Percentiles rank a stretch among this genome's conserved stretches.
These are phyloP conservation scores for Royoungia palumana DNA, from an alignment of 768 basidiomycete genomes.

Conservation along the genomic window DNA sequence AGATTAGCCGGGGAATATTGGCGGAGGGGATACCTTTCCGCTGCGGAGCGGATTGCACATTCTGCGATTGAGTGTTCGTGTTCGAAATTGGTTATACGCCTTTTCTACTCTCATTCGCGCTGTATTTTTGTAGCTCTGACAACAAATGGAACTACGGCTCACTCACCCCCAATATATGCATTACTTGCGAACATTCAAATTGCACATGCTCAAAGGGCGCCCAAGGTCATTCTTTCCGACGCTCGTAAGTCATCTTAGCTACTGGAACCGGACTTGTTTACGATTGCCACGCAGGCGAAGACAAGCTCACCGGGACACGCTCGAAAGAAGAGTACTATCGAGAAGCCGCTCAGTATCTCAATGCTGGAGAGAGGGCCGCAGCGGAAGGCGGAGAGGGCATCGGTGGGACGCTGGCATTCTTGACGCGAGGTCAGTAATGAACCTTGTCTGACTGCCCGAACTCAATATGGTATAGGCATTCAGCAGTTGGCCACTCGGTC, in stretches of 20 bases:
- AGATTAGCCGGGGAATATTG: conserved; percentile 87
- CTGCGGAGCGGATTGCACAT: conserved; percentile 72
- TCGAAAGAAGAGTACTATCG: conserved; percentile 66
- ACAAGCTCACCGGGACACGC: conserved; percentile 54
- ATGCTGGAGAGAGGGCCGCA: conserved; percentile 52
- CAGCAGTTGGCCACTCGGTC: conserved; percentile 76
- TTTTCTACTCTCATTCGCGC: conserved; percentile 1
- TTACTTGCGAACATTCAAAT: conserved; percentile 85
- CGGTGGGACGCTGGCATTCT: conserved; percentile 53
- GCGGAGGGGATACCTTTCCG: conserved; percentile 68
- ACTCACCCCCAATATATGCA: conserved; percentile 71
- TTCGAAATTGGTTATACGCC: not conserved
- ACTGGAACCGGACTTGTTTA: not conserved
- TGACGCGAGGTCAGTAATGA: conserved; percentile 58
- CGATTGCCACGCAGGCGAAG: conserved; percentile 48
- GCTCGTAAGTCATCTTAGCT: conserved; percentile 53
- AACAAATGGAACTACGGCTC: conserved; percentile 44
- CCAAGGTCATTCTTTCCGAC: conserved; percentile 69
- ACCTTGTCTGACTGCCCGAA: not conserved
- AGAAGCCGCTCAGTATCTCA: conserved; percentile 68
- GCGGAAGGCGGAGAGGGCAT: conserved; percentile 59
- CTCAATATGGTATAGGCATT: conserved; percentile 50
- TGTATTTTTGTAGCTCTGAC: conserved; percentile 43
- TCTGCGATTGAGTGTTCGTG: conserved; percentile 66
- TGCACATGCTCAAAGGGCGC: conserved; percentile 75